Evolutionary conservation across 257 asterid species (phyloP).

Genomic region (Plantago elongata): DNA sequence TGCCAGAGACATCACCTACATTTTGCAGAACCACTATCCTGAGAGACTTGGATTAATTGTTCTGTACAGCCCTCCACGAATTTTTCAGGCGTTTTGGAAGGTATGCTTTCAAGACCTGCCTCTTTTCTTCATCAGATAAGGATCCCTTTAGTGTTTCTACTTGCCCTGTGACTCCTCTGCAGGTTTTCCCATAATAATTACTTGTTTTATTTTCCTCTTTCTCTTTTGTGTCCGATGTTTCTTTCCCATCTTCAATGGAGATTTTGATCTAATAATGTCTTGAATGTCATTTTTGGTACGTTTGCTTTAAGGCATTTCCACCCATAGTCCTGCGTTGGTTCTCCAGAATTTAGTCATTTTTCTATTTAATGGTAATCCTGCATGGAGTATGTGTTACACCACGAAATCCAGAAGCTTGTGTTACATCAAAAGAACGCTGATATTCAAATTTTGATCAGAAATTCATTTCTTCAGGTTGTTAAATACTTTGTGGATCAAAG

Average conservation of each 20-base stretch:
- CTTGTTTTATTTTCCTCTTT: background rate
- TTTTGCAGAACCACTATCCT: slow-evolving; percentile 79
- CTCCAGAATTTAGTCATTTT: no score
- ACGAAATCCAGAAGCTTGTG: no score
- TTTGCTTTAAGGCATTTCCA: background rate
- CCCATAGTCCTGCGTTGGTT: background rate
- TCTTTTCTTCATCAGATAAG: background rate
- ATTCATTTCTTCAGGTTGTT: slow-evolving; percentile 43
- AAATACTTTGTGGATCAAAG: slow-evolving; percentile 65
- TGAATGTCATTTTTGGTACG: background rate
- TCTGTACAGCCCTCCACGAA: slow-evolving; percentile 74
- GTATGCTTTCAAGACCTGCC: slow-evolving; percentile 19
- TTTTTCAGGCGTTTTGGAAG: slow-evolving; percentile 80
- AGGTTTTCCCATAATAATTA: background rate
- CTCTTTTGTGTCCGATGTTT: background rate
- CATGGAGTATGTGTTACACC: no score
- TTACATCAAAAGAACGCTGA: no score
- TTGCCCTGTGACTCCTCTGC: background rate
- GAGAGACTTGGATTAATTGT: slow-evolving; percentile 66
- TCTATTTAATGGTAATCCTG: no score
- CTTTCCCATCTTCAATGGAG: background rate
- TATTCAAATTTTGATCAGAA: background rate
- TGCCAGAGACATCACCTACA: slow-evolving; percentile 52
- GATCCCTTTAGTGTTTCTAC: background rate
- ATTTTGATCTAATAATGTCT: background rate